Evolutionary conservation across 1,139 yeast species (phyloP).

Genomic region (Protomyces inouyei): DNA sequence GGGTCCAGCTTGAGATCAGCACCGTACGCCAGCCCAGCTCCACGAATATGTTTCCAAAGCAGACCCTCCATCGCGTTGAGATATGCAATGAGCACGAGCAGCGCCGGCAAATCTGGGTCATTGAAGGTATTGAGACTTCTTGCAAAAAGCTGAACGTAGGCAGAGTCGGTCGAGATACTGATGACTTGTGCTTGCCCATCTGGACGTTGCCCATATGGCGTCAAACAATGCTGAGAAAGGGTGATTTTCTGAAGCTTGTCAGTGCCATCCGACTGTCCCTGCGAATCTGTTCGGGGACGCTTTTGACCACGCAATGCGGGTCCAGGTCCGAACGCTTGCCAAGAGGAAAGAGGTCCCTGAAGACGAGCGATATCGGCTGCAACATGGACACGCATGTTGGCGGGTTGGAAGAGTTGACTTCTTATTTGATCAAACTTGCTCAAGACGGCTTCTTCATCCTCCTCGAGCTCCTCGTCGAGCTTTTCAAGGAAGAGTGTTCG

Average conservation of each 20-base stretch:
- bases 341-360: conserved; percentile 54
- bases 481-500: conserved; percentile 58
- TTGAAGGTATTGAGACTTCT: conserved; percentile 60
- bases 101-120: conserved; percentile 63
- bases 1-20: conserved; percentile 56
- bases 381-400: conserved; percentile 64
- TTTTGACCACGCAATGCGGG: not conserved
- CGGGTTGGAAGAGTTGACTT: conserved; percentile 51
- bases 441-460: conserved; percentile 47
- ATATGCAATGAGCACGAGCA: conserved; percentile 70
- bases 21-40: conserved; percentile 92
- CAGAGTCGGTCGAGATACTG: conserved; percentile 77
- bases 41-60: conserved; percentile 93
- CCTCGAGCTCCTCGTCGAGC: conserved; percentile 50
- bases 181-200: conserved; percentile 46
- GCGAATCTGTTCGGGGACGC: conserved; percentile 21
- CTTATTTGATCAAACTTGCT: conserved; percentile 57
- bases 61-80: conserved; percentile 93
- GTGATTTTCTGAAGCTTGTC: conserved; percentile 43
- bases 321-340: conserved; percentile 44
- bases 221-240: conserved; percentile 51
- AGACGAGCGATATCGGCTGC: conserved; percentile 60
- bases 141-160: conserved; percentile 62
- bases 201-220: conserved; percentile 55
- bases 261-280: not conserved